phyloP scores from a whole-genome alignment of 108 stramenopile species.

The Seminavis robusta region DNA sequence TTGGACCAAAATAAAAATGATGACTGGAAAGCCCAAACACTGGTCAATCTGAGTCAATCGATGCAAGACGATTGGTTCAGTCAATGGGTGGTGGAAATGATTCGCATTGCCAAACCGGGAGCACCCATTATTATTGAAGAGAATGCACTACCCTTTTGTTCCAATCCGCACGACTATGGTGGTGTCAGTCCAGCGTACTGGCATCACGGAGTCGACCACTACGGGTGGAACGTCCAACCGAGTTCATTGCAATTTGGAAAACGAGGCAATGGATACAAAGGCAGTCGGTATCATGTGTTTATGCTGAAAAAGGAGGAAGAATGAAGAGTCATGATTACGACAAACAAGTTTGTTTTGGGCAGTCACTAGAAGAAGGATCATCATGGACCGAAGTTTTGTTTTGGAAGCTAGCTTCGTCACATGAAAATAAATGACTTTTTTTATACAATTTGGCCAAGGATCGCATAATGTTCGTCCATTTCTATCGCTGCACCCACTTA shows the following conservation, averaged over 20 bases:
- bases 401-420: too few relatives aligned
- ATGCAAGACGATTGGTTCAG: slow-evolving; percentile 29
- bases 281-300: slow-evolving; percentile 22
- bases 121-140: slow-evolving; percentile 30
- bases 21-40: slow-evolving; percentile 5
- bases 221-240: slow-evolving; percentile 20
- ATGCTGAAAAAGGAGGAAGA: slow-evolving; percentile 18
- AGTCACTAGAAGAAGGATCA: too few relatives aligned
- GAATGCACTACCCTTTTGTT: slow-evolving; percentile 4
- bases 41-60: slow-evolving; percentile 16
- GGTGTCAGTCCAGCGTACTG: slow-evolving; percentile 10
- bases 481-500: too few relatives aligned
- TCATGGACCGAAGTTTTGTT: too few relatives aligned
- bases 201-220: slow-evolving; percentile 2
- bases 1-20: background rate
- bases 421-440: too few relatives aligned
- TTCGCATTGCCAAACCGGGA: slow-evolving; percentile 49
- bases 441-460: too few relatives aligned
- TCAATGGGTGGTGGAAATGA: slow-evolving; percentile 32
- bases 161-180: slow-evolving; percentile 11
- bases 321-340: too few relatives aligned
- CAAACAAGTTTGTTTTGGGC: too few relatives aligned
- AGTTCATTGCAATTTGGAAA: background rate
- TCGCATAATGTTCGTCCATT: too few relatives aligned
- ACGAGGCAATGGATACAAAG: background rate